Percentiles rank a stretch among this genome's conserved stretches.
These are phyloP conservation scores for Trichosporon asahii DNA, from an alignment of 1,284 basidiomycete genomes.

Conservation along the genomic window DNA sequence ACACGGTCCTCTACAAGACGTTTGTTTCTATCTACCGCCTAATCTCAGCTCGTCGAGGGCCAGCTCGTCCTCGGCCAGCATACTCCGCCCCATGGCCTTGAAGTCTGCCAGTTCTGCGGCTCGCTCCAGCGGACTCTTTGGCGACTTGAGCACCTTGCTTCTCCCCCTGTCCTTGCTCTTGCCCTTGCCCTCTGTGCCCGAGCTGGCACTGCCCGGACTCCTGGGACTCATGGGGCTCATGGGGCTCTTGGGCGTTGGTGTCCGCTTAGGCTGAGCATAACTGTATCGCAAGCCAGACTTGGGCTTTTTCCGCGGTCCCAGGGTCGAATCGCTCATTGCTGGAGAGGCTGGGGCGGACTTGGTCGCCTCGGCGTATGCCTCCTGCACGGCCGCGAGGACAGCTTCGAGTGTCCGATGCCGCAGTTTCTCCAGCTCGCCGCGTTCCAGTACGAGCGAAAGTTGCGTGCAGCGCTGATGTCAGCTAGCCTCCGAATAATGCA, in stretches of 20 bases:
- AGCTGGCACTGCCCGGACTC: background rate
- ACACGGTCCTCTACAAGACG: background rate
- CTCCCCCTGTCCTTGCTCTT: background rate
- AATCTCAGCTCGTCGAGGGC: constrained; percentile 1
- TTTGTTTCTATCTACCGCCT: background rate
- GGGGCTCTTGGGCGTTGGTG: background rate
- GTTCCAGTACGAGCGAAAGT: constrained; percentile 22
- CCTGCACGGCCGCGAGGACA: constrained; percentile 28
- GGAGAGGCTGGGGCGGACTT: background rate
- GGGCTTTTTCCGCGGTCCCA: constrained; percentile 29
- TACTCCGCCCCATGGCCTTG: constrained; percentile 22
- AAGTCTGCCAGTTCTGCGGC: constrained; percentile 15
- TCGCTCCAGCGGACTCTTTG: constrained; percentile 14
- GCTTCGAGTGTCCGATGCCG: constrained; percentile 26
- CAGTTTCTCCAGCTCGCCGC: constrained; percentile 12
- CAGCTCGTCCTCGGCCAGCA: constrained; percentile 20
- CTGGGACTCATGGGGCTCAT: background rate
- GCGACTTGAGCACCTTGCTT: background rate
- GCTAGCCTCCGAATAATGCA: background rate
- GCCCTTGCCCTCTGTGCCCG: background rate
- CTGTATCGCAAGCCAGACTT: background rate
- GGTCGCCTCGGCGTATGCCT: constrained; percentile 16
- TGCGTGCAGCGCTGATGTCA: constrained; percentile 26
- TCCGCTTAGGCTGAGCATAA: constrained; percentile 18
- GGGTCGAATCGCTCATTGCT: background rate